These are phyloP conservation scores for Pseudopyrenochaeta lycopersici DNA, from an alignment of 2,329 filamentous ascomycete species.

Conservation along the genomic window DNA sequence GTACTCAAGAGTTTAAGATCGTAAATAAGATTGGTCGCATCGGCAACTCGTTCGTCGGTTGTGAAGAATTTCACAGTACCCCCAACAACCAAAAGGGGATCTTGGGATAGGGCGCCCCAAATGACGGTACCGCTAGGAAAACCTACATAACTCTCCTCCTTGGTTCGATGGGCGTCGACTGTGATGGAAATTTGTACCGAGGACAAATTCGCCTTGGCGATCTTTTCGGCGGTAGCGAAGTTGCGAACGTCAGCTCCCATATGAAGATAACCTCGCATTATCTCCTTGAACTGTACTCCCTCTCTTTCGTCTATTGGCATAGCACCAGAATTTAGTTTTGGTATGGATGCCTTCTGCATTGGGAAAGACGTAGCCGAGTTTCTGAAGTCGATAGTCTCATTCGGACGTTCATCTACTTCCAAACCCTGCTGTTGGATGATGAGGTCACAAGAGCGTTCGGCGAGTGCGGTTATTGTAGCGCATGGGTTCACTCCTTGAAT, in stretches of 20 bases:
- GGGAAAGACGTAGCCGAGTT: no score
- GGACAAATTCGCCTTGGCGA: constrained; percentile 13
- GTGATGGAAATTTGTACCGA: constrained; percentile 29
- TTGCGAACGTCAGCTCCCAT: constrained; percentile 59
- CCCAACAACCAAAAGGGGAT: constrained; percentile 68
- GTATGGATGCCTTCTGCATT: no score
- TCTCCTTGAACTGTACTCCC: constrained; percentile 62
- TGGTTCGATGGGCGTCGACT: constrained; percentile 1
- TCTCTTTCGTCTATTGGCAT: constrained; percentile 2
- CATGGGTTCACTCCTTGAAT: constrained; percentile 68
- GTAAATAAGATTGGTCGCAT: constrained; percentile 68
- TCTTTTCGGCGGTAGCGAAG: constrained; percentile 55
- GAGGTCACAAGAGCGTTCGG: constrained; percentile 68
- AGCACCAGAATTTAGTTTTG: no score
- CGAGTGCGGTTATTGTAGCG: constrained; percentile 74
- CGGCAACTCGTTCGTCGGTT: constrained; percentile 62
- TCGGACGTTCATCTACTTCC: constrained; percentile 44
- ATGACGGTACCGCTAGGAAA: constrained; percentile 61
- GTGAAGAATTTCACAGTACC: constrained; percentile 68
- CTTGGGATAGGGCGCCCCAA: constrained; percentile 49
- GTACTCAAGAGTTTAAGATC: constrained; percentile 68
- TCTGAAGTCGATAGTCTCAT: no score
- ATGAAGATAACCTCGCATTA: constrained; percentile 69
- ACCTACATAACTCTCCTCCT: constrained; percentile 41
- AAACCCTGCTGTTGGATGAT: constrained; percentile 44